Evolutionary conservation across 441 rosid genomes (phyloP), one percentile per base, ranked within the genome.

Genomic region (Kokia cookei): DNA sequence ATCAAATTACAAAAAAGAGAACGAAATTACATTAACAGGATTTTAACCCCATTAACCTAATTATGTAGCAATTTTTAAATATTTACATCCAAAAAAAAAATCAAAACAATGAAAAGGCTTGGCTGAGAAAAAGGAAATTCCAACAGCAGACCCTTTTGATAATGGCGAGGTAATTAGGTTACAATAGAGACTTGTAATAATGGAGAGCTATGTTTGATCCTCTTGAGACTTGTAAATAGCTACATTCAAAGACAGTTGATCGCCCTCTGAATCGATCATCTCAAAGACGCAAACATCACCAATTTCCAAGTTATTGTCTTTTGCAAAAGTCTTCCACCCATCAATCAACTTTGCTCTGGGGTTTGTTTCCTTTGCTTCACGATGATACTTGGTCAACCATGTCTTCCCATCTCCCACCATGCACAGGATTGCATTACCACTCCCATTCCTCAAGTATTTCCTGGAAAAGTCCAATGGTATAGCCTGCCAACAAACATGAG

Each of bases 351-450:
- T 42, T 24, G 51, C 69, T 65, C 69, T 42, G 32, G 32, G 15
- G 17, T 42, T 42, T 65, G 51, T 2, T 42, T 12, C 10, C 6
- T 42, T 42, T 65, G 53, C 51, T 22, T 19, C 17, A 5, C 69
- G 17, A 0, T 12, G 1, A 11, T 26, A 55, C 10, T 37, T 37
- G 42, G 17, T 43, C 48, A 29, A 65, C 68, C 82, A 83, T 19
- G 43, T 70, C 62, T 71, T 75, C 6, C 81, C 78, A 65, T 70
- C 1, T 17, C 27, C 15, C 50, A 42, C 22, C 68, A 40, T 11
- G 29, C 27, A 63, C 4, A 63, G 68, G 68, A 40, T 63, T 40
- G 11, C 12, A 10, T 63, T 8, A 2, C 50, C 27, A 40, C 5
- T 43, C 15, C 8, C 43, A 12, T 64, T 11, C 22, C 29, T 64